A percentile compares a stretch with the other conserved stretches of the same genome.
phyloP scores from a whole-genome alignment of 1,284 basidiomycete species.

The Ganoderma sinense region DNA sequence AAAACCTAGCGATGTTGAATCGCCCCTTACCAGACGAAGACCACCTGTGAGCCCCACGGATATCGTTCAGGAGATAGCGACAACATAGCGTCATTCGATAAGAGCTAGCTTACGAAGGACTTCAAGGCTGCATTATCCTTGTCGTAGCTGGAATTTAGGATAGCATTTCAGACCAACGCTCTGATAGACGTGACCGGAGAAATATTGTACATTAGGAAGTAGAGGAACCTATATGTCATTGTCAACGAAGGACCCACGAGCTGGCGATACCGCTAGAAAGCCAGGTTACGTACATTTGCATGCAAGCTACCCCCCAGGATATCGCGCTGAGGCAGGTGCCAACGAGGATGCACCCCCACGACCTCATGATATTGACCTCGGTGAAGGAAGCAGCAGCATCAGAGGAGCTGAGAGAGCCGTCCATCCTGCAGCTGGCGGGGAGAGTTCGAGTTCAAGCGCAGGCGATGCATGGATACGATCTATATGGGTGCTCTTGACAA shows the following conservation, averaged over 20 bases:
- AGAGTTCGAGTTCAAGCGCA: background rate
- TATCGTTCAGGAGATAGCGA: background rate
- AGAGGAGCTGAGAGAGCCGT: background rate
- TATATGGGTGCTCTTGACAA: slow-evolving; percentile 4
- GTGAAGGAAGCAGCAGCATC: too few species aligned
- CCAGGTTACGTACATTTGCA: background rate
- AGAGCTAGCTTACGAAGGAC: background rate
- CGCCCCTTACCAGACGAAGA: background rate
- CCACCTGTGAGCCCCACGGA: background rate
- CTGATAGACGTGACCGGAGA: background rate
- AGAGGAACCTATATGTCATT: background rate
- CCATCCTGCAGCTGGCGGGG: background rate
- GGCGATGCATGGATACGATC: background rate
- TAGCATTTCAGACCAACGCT: background rate
- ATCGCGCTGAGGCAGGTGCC: background rate
- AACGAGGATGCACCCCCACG: slow-evolving; percentile 5
- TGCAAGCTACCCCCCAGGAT: slow-evolving; percentile 2
- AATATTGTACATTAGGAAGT: slow-evolving; percentile 3
- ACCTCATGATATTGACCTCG: background rate
- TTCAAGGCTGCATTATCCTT: background rate
- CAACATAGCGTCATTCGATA: too few species aligned
- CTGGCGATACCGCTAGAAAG: background rate
- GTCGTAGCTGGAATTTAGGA: background rate
- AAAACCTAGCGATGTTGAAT: background rate
- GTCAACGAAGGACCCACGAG: background rate